Evolutionary conservation across 169 alveolate genomes (phyloP), one percentile per base, ranked within the genome.

Genomic region (Cryptosporidium bovis): DNA sequence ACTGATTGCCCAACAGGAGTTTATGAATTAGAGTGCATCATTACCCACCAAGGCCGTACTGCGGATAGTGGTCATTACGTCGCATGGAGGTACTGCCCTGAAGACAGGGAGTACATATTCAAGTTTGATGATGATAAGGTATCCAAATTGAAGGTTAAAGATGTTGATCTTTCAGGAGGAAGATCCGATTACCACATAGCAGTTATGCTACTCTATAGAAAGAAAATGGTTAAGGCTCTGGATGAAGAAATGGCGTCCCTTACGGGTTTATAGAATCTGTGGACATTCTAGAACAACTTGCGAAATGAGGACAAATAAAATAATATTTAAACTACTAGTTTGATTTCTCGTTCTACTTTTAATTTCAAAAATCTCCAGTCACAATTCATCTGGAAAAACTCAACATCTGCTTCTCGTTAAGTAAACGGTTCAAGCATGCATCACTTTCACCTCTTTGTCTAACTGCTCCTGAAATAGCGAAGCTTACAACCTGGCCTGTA

Each of bases 61-160:
- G 98, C 98, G 56, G 99, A 97, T 77, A 96, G 98, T 51, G 99
- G 99, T 1, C 99, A 97, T 90, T 97, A 97, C 90, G 96, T 97
- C 53, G 98, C 99, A 31, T 97, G 99, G 99, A 77, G 87, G 40
- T 56, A 77, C 40, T 77, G 77, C 40, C 65, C 58, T 12, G 34
- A 62, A 33, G 71, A 77, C 16, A 71, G 77, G 2, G 87, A 77
- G 48, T 77, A 77, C 71, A 56, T 77, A 3, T 58, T 92, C 51
- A 95, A 94, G 91, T 94, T 93, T 82, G 97, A 95, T 82, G 97
- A 95, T 68, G 97, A 95, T 48, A 91, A 83, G 65, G 97, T 95
- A 33, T 69, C 96, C 3, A 94, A 93, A 34, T 82, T 89, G 46
- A 92, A 91, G 31, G 94, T 93, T 90, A 93, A 93, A 29, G 90